These are phyloP conservation scores for Holtermannia corniformis DNA, from an alignment of 768 basidiomycete genomes.

Conservation along the genomic window DNA sequence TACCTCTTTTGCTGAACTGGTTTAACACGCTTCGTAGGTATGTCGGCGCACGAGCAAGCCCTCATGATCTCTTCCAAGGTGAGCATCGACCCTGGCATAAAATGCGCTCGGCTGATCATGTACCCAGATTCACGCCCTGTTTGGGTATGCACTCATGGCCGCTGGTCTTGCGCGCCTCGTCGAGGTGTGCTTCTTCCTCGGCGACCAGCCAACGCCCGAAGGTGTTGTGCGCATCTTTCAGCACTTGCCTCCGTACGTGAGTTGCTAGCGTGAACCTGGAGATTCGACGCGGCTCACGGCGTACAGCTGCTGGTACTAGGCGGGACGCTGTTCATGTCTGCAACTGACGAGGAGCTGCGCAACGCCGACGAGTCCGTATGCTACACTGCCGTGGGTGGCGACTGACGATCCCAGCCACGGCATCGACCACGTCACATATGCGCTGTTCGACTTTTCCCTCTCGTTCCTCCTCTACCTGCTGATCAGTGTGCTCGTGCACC, in stretches of 20 bases:
- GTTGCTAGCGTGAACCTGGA: slow-evolving; percentile 42
- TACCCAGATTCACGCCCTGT: slow-evolving; percentile 63
- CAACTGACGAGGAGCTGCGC: slow-evolving; percentile 78
- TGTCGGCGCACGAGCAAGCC: slow-evolving; percentile 80
- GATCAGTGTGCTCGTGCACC: slow-evolving; percentile 58
- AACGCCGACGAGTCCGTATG: slow-evolving; percentile 51
- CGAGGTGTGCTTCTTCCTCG: slow-evolving; percentile 69
- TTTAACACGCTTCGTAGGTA: slow-evolving; percentile 44
- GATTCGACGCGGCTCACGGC: no score
- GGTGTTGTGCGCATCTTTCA: slow-evolving; percentile 58
- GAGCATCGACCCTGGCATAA: not conserved
- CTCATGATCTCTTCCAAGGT: slow-evolving; percentile 77
- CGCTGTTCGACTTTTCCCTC: slow-evolving; percentile 56
- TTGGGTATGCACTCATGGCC: slow-evolving; percentile 75
- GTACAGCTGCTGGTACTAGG: slow-evolving; percentile 59
- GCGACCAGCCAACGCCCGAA: slow-evolving; percentile 33
- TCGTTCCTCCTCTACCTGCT: slow-evolving; percentile 71
- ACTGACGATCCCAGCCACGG: slow-evolving; percentile 39
- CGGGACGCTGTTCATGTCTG: slow-evolving; percentile 84
- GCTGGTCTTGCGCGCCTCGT: slow-evolving; percentile 71
- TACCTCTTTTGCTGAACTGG: not conserved
- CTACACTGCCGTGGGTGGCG: not conserved
- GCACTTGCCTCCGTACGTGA: slow-evolving; percentile 78
- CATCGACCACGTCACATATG: slow-evolving; percentile 88
- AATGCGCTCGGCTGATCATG: not conserved